Evolutionary conservation across 129 eudicot species (phyloP).

Genomic region (Helianthus tuberosus): DNA sequence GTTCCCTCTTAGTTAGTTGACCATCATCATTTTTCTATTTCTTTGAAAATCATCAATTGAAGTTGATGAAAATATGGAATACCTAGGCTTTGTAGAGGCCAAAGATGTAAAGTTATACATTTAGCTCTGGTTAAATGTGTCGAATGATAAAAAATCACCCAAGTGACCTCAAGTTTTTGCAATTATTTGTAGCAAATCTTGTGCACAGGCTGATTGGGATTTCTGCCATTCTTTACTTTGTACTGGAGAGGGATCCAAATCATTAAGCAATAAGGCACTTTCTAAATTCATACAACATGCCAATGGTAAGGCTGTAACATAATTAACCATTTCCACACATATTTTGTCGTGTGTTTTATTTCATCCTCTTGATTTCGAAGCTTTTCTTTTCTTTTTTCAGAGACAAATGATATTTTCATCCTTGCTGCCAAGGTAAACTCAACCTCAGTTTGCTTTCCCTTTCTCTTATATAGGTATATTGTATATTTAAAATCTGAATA

Average conservation of each 20-base stretch:
- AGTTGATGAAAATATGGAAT: constrained; percentile 12
- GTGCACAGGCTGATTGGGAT: constrained; percentile 91
- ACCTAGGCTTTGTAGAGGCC: too few relatives aligned
- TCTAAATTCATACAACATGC: constrained; percentile 75
- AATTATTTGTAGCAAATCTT: too few relatives aligned
- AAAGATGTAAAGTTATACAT: too few relatives aligned
- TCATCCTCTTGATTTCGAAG: background rate
- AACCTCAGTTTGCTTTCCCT: background rate
- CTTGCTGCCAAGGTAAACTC: constrained; percentile 85
- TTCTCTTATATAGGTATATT: background rate
- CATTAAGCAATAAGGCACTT: constrained; percentile 53
- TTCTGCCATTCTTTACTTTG: constrained; percentile 84
- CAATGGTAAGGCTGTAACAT: constrained; percentile 55
- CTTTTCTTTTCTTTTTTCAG: constrained; percentile 51
- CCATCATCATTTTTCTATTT: constrained; percentile 12
- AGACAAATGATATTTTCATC: constrained; percentile 91
- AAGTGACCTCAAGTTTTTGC: too few relatives aligned
- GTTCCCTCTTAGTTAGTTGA: background rate
- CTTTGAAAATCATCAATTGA: background rate
- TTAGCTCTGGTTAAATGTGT: too few relatives aligned
- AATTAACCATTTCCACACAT: background rate
- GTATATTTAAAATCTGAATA: background rate
- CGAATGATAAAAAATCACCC: too few relatives aligned
- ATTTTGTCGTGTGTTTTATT: background rate
- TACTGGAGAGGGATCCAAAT: constrained; percentile 54